These are phyloP conservation scores for Musa troglodytarum DNA, from an alignment of 176 grass and related monocot genomes.

Conservation along the genomic window DNA sequence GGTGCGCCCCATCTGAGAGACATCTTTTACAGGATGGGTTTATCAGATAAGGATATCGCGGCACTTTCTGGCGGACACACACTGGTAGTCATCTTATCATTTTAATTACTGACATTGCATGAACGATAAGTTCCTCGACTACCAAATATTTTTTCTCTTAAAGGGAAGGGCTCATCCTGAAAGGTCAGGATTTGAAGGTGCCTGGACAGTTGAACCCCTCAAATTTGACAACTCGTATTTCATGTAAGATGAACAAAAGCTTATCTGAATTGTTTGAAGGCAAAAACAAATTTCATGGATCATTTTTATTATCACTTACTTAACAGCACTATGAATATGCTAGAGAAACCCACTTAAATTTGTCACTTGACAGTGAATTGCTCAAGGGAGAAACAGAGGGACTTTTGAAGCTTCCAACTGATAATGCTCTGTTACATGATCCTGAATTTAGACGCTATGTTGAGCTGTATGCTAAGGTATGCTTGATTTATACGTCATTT, in stretches of 20 bases:
- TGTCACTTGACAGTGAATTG: constrained; percentile 47
- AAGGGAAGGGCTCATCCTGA: constrained; percentile 81
- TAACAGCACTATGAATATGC: constrained; percentile 23
- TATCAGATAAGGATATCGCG: constrained; percentile 86
- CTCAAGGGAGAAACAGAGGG: constrained; percentile 59
- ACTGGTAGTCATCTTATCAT: constrained; percentile 41
- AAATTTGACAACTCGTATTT: constrained; percentile 94
- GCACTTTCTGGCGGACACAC: constrained; percentile 77
- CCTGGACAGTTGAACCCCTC: constrained; percentile 75
- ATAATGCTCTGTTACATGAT: constrained; percentile 56
- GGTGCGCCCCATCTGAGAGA: constrained; percentile 69
- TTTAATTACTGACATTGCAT: constrained; percentile 3
- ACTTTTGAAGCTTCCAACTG: constrained; percentile 79
- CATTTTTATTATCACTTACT: constrained; percentile 1
- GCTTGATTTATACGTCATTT: not conserved
- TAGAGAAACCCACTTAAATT: not conserved
- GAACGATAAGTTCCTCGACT: not conserved
- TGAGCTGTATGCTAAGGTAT: constrained; percentile 85
- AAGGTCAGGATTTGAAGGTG: constrained; percentile 74
- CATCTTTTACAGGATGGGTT: constrained; percentile 81
- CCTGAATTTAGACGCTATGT: constrained; percentile 75
- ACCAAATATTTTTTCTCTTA: constrained; percentile 9
- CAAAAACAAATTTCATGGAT: not conserved
- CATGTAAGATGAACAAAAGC: constrained; percentile 59
- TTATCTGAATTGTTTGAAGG: not conserved